These are phyloP conservation scores for Stemphylium beticola DNA, from an alignment of 2,329 filamentous ascomycete genomes.

Conservation along the genomic window DNA sequence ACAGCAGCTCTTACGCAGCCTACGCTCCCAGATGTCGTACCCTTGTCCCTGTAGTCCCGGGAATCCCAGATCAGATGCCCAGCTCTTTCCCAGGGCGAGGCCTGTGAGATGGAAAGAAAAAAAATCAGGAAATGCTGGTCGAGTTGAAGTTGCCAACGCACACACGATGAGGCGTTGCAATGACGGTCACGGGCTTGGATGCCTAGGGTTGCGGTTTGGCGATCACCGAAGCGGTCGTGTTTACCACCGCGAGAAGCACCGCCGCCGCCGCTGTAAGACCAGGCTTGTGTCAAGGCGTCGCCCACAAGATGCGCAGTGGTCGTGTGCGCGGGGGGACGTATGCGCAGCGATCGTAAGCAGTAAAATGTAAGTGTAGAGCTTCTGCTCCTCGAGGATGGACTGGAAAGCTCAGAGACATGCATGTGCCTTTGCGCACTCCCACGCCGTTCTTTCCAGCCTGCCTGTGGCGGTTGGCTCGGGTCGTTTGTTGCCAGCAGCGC, in stretches of 20 bases:
- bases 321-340: not conserved
- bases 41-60: not conserved
- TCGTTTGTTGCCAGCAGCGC: conserved; percentile 11
- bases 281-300: not conserved
- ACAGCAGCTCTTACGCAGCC: not conserved
- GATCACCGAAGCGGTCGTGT: conserved; percentile 2
- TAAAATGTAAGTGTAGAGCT: not conserved
- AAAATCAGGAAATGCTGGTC: not conserved
- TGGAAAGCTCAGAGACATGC: conserved; percentile 12
- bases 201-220: conserved; percentile 1
- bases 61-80: not conserved
- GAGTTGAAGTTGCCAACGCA: not conserved
- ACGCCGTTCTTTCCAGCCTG: conserved; percentile 12
- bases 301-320: not conserved
- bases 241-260: conserved; percentile 2
- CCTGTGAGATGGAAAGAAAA: not conserved
- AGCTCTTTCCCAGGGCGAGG: not conserved
- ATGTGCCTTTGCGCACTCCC: conserved; percentile 6
- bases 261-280: not conserved
- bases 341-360: not conserved
- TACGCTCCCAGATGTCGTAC: not conserved
- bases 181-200: not conserved
- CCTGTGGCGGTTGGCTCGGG: conserved; percentile 16
- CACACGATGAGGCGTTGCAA: not conserved
- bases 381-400: conserved; percentile 4